Evolutionary conservation across 2,329 filamentous ascomycete species (phyloP), one percentile per base, ranked within the genome.

Genomic region (Colletotrichum sp.): DNA sequence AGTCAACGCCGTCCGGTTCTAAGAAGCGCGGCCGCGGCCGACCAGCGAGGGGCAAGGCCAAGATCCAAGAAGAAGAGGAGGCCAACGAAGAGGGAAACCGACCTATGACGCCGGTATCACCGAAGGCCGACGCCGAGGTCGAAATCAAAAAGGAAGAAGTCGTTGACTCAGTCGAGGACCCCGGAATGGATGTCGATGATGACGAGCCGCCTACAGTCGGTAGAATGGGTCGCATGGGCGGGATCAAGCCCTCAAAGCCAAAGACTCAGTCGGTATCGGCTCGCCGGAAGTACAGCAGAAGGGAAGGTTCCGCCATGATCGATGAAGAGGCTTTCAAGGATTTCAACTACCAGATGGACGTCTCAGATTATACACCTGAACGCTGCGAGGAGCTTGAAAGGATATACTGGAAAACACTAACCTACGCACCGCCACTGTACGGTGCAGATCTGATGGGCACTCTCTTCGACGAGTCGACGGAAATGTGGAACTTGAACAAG

Each of bases 371-470:
- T 83, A 98, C 96, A 0, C 90, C 94, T 0, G 96, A 99, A 84
- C 92, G 98, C 76, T 99, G 97, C 82, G 95, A 98, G 80, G 97
- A 99, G 83, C 90, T 99, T 8, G 97, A 99, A 85, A 94, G 95
- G 69, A 94, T 93, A 59, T 99, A 99, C 86, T 99, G 97, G 97
- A 98, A 98, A 86, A 98, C 95, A 1, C 89, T 99, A 77, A 98
- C 96, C 26, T 99, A 98, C 85, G 98, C 96, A 63, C 93, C 95
- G 72, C 97, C 97, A 0, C 92, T 99, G 84, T 99, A 99, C 80
- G 97, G 97, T 69, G 97, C 97, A 9, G 97, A 99, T 84, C 95
- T 99, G 91, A 96, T 96, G 80, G 97, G 97, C 15, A 98, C 96
- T 0, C 90, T 99, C 3, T 99, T 99, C 83, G 93, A 97, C 79